These are phyloP conservation scores for Pichia pseudocactophila DNA, from an alignment of 805 yeast genomes.

Conservation along the genomic window DNA sequence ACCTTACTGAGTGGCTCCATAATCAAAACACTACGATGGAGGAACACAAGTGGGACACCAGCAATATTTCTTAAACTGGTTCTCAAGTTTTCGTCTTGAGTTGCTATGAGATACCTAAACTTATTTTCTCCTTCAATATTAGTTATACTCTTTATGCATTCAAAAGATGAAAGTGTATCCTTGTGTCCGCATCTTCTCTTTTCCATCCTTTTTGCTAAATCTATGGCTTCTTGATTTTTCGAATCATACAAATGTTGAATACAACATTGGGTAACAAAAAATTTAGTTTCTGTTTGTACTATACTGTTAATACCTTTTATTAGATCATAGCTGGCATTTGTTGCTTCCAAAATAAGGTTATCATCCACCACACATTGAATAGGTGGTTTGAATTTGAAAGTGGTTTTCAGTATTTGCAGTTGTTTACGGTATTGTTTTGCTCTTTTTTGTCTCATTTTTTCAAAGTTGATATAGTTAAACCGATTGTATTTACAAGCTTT, in stretches of 20 bases:
- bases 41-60: slow-evolving; percentile 81
- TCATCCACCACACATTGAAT: slow-evolving; percentile 86
- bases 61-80: slow-evolving; percentile 64
- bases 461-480: too few relatives aligned
- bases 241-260: slow-evolving; percentile 75
- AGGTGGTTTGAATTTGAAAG: slow-evolving; percentile 90
- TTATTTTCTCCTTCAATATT: slow-evolving; percentile 69
- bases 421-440: slow-evolving; percentile 92
- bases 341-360: slow-evolving; percentile 58
- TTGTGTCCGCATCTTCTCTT: slow-evolving; percentile 86
- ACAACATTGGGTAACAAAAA: slow-evolving; percentile 93
- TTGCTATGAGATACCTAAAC: slow-evolving; percentile 84
- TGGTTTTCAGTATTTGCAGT: slow-evolving; percentile 72
- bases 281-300: slow-evolving; percentile 76
- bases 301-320: slow-evolving; percentile 73
- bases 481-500: too few relatives aligned
- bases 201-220: slow-evolving; percentile 73
- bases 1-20: slow-evolving; percentile 88
- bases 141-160: slow-evolving; percentile 68
- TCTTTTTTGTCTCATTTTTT: slow-evolving; percentile 85
- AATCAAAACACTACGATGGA: slow-evolving; percentile 88
- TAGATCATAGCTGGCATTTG: slow-evolving; percentile 65
- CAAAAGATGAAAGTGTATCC: slow-evolving; percentile 45
- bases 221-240: slow-evolving; percentile 68
- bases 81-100: slow-evolving; percentile 68